A percentile compares a stretch with the other conserved stretches of the same genome.
These are phyloP conservation scores for Neurospora tetrasperma DNA, from an alignment of 495 filamentous ascomycete genomes.

Conservation along the genomic window DNA sequence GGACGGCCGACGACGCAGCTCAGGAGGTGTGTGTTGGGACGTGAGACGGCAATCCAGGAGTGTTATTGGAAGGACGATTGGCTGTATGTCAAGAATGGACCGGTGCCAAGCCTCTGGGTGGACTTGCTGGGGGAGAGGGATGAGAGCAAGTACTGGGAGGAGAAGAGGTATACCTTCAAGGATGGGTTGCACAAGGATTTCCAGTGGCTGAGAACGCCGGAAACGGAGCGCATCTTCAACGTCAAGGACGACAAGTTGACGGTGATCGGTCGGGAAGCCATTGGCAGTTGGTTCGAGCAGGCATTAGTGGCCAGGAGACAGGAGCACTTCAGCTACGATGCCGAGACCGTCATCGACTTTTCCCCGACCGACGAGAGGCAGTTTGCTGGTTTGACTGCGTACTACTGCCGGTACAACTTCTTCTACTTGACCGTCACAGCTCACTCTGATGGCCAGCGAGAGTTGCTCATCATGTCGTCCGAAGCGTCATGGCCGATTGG, in stretches of 20 bases:
- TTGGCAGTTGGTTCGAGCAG: conserved; percentile 49
- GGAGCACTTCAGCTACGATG: conserved; percentile 46
- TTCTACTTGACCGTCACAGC: conserved; percentile 48
- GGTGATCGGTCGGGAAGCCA: conserved; percentile 38
- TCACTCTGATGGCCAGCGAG: conserved; percentile 41
- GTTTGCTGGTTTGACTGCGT: conserved; percentile 46
- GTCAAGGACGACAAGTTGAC: conserved; percentile 27
- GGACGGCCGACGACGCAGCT: conserved; percentile 44
- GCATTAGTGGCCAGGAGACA: conserved; percentile 43
- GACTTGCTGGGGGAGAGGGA: conserved; percentile 39
- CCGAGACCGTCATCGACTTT: conserved; percentile 44
- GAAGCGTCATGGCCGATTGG: conserved; percentile 42
- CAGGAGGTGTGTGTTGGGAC: conserved; percentile 44
- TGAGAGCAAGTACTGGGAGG: conserved; percentile 41
- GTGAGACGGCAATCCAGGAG: conserved; percentile 47
- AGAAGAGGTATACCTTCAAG: conserved; percentile 40
- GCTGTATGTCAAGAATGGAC: conserved; percentile 47
- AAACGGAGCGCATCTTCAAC: conserved; percentile 42
- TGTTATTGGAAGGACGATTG: conserved; percentile 45
- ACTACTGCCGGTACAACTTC: conserved; percentile 50
- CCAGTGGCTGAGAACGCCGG: conserved; percentile 47
- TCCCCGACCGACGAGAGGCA: conserved; percentile 42
- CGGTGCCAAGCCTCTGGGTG: conserved; percentile 41
- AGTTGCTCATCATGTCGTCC: conserved; percentile 40
- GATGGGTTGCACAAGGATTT: conserved; percentile 39